A percentile compares a stretch with the other conserved stretches of the same genome.
phyloP scores from a whole-genome alignment of 2,329 filamentous ascomycete species.

The Penicillium sp. region DNA sequence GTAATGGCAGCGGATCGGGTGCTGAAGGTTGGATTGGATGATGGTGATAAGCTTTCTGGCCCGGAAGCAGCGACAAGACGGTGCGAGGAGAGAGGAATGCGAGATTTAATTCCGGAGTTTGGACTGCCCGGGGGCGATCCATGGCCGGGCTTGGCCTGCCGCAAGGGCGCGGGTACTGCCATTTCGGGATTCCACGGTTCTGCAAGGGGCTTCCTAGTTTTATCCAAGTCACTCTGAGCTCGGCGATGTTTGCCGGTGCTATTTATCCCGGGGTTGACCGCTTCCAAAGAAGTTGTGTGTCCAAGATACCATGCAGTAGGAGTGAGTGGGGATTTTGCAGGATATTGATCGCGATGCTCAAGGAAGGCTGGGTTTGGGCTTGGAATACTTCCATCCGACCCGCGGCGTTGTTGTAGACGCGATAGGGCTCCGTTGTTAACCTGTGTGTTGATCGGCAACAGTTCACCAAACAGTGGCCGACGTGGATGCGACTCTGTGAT shows the following conservation, averaged over 20 bases:
- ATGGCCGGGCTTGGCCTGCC: conserved; percentile 26
- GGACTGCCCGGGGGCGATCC: conserved; percentile 26
- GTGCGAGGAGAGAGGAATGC: conserved; percentile 46
- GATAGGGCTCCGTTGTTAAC: conserved; percentile 56
- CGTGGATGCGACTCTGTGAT: conserved; percentile 39
- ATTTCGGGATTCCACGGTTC: conserved; percentile 33
- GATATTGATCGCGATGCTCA: conserved; percentile 35
- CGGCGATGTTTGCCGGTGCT: conserved; percentile 35
- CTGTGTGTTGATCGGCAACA: conserved; percentile 60
- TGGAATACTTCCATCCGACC: conserved; percentile 68
- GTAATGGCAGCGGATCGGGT: conserved; percentile 28
- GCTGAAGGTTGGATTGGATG: conserved; percentile 36
- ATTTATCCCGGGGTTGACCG: conserved; percentile 31
- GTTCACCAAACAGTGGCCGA: conserved; percentile 71
- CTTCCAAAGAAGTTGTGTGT: conserved; percentile 44
- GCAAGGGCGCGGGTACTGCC: conserved; percentile 33
- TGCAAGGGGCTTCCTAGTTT: conserved; percentile 29
- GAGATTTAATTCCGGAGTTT: conserved; percentile 37
- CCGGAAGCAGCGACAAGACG: conserved; percentile 41
- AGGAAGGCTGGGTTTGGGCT: conserved; percentile 47
- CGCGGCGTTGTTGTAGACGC: conserved; percentile 56
- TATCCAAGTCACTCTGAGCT: conserved; percentile 58
- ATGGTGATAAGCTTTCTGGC: conserved; percentile 40
- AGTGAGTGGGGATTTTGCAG: conserved; percentile 59
- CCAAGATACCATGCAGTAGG: conserved; percentile 65